phyloP scores from a whole-genome alignment of 306 rosid genomes.

The Prunus campanulata region DNA sequence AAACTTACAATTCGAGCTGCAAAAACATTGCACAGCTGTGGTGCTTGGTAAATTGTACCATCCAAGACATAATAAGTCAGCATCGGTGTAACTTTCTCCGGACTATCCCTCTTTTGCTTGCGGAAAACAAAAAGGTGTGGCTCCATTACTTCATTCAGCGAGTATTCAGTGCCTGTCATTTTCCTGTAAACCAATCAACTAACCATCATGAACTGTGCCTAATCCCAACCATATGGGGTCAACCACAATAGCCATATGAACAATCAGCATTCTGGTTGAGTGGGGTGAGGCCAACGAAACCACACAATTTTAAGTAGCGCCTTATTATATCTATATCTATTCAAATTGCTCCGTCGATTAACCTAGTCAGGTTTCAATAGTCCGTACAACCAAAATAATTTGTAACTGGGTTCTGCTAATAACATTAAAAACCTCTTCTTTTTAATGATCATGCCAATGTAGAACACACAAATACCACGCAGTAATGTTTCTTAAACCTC shows the following conservation, averaged over 20 bases:
- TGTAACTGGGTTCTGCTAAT: neutral
- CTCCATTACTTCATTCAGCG: conserved; percentile 77
- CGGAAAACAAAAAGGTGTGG: conserved; percentile 78
- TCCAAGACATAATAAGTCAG: conserved; percentile 80
- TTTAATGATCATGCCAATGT: neutral
- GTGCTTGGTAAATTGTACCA: conserved; percentile 93
- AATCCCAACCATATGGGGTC: conserved; percentile 11
- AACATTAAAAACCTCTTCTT: neutral
- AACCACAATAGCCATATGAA: neutral
- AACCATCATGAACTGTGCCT: conserved; percentile 14
- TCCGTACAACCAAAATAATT: neutral
- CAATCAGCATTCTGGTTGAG: neutral
- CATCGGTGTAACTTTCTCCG: conserved; percentile 84
- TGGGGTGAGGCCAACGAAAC: neutral
- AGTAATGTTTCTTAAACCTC: neutral
- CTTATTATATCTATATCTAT: neutral
- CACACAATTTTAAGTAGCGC: neutral
- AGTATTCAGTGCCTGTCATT: conserved; percentile 74
- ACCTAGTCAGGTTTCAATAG: neutral
- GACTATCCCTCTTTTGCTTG: conserved; percentile 89
- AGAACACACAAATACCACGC: neutral
- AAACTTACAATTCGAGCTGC: conserved; percentile 77
- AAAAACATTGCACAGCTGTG: conserved; percentile 85
- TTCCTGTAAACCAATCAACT: conserved; percentile 45
- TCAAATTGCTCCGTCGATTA: neutral